Percentiles rank a stretch among this genome's conserved stretches.
These are phyloP conservation scores for Aciculosporium take DNA, from an alignment of 2,329 filamentous ascomycete genomes.

Conservation along the genomic window DNA sequence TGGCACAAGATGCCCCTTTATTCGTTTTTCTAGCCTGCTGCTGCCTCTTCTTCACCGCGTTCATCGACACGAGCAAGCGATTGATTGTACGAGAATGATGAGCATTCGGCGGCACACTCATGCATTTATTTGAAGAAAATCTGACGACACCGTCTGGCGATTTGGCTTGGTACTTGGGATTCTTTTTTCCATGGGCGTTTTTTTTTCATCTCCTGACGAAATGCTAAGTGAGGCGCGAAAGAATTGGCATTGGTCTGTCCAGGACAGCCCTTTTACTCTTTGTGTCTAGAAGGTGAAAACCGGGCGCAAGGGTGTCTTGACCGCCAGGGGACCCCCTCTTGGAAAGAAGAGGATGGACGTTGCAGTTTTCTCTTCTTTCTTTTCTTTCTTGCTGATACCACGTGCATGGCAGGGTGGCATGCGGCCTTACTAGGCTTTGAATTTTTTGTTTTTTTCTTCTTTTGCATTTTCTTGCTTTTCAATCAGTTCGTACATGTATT, in stretches of 20 bases:
- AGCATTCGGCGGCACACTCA: background rate
- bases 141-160: background rate
- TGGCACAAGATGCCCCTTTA: background rate
- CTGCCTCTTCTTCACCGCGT: background rate
- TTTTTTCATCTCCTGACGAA: background rate
- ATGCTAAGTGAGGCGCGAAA: background rate
- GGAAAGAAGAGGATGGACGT: background rate
- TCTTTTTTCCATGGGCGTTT: background rate
- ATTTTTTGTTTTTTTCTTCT: background rate
- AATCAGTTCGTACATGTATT: background rate
- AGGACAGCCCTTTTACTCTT: background rate
- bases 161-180: background rate
- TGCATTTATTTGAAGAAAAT: background rate
- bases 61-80: constrained; percentile 3
- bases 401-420: background rate
- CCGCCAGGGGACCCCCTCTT: background rate
- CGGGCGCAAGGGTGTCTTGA: background rate
- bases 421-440: background rate
- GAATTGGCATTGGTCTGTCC: background rate
- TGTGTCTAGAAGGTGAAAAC: too few relatives aligned
- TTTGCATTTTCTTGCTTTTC: background rate
- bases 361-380: background rate
- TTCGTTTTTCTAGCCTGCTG: background rate
- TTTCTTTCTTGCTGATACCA: background rate
- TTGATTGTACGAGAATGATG: constrained; percentile 4